Percentiles rank a stretch among this genome's conserved stretches.
phyloP scores from a whole-genome alignment of 2,329 filamentous ascomycete genomes.

The Pseudogymnoascus sp. region DNA sequence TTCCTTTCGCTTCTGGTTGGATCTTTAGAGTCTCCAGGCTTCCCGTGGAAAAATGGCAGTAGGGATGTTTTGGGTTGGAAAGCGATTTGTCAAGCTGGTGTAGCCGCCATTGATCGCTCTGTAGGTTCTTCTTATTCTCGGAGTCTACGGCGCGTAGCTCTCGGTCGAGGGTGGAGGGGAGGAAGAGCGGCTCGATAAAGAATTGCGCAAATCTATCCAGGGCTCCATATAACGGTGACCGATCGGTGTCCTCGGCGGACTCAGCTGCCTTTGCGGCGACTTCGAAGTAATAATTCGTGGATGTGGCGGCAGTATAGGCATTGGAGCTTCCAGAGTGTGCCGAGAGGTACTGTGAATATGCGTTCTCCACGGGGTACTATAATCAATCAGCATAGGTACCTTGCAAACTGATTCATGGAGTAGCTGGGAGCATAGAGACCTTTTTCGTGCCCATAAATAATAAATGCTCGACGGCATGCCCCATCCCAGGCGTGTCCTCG shows the following conservation, averaged over 20 bases:
- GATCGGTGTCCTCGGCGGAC: conserved; percentile 40
- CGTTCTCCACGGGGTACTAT: conserved; percentile 87
- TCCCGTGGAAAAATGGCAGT: conserved; percentile 67
- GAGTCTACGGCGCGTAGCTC: conserved; percentile 68
- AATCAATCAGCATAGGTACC: background rate
- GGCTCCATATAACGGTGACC: conserved; percentile 62
- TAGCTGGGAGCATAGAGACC: conserved; percentile 34
- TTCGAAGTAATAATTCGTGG: conserved; percentile 98
- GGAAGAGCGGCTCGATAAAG: conserved; percentile 64
- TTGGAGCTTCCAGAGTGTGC: conserved; percentile 88
- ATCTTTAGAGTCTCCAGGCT: conserved; percentile 65
- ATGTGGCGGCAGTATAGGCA: conserved; percentile 86
- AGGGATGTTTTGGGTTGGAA: conserved; percentile 63
- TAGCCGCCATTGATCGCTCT: conserved; percentile 65
- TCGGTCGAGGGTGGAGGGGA: conserved; percentile 62
- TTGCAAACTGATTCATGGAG: background rate
- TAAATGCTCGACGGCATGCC: conserved; percentile 84
- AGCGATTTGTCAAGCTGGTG: conserved; percentile 65
- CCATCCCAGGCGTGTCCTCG: conserved; percentile 86
- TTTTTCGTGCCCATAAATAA: conserved; percentile 99
- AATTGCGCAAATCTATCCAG: conserved; percentile 71
- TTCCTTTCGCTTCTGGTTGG: conserved; percentile 57
- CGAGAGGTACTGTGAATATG: conserved; percentile 88
- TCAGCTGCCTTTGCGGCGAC: conserved; percentile 78
- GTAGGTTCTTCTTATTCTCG: conserved; percentile 74